Conservation (phyloP, 768 basidiomycete genomes). For the Chlorophyllum brunneum region DNA sequence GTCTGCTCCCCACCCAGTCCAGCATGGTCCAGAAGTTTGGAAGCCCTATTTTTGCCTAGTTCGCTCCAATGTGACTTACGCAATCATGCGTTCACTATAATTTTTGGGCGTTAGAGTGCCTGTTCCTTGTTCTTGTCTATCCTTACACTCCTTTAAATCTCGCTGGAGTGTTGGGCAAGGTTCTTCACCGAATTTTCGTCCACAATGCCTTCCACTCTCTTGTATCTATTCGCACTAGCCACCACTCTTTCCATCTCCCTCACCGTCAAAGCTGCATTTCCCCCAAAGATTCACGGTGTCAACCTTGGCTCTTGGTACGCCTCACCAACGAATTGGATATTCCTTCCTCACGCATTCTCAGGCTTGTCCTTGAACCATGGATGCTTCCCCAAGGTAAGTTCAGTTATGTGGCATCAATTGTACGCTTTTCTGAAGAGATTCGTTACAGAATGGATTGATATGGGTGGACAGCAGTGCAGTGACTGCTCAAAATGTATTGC, state of each 20-base stretch:
- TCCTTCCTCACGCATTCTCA: constrained; percentile 23
- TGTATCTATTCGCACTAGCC: constrained; percentile 17
- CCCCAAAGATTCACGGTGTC: constrained; percentile 62
- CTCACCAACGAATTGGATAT: neutral
- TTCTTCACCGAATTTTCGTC: neutral
- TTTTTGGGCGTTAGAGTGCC: constrained; percentile 3
- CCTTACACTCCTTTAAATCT: constrained; percentile 4
- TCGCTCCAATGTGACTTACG: constrained; percentile 2
- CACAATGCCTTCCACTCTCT: constrained; percentile 23
- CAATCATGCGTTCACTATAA: neutral
- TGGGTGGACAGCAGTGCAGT: constrained; percentile 65
- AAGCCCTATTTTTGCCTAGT: constrained; percentile 3
- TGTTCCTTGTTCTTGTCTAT: neutral
- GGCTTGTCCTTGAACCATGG: constrained; percentile 80
- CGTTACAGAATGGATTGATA: constrained; percentile 56
- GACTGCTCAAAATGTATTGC: constrained; percentile 62
- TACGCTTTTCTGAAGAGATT: neutral
- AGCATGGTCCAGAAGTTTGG: neutral
- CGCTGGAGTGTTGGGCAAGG: constrained; percentile 2
- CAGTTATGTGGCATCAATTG: neutral
- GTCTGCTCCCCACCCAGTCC: neutral
- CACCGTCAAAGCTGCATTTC: constrained; percentile 19
- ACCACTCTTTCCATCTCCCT: constrained; percentile 13
- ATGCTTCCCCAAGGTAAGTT: constrained; percentile 65
- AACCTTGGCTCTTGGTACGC: constrained; percentile 64